Conservation (phyloP, 83 land plant species). For the Isoetes engelmannii region DNA sequence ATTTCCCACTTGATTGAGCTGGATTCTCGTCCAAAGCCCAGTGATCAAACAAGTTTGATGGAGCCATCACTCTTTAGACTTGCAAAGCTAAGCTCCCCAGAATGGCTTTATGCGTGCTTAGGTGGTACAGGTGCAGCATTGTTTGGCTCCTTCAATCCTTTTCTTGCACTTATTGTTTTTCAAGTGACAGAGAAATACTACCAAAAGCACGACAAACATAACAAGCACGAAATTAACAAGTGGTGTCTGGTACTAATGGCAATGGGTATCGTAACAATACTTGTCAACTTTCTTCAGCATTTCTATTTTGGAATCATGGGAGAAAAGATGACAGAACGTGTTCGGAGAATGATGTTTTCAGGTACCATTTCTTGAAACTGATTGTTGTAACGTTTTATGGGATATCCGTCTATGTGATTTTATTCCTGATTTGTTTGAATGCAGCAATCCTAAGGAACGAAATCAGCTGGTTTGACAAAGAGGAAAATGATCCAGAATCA, state of each 20-base stretch:
- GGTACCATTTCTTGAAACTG: not conserved
- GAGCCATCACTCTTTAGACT: not conserved
- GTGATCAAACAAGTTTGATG: no score
- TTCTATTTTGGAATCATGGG: constrained; percentile 12
- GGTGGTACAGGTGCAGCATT: constrained; percentile 42
- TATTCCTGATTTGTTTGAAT: no score
- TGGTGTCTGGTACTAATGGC: constrained; percentile 1
- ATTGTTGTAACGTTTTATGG: no score
- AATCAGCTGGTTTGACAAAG: constrained; percentile 9
- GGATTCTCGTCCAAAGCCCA: not conserved
- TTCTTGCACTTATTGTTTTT: constrained; percentile 18
- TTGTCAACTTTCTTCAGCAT: constrained; percentile 8
- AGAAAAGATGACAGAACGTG: constrained; percentile 10
- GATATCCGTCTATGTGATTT: no score
- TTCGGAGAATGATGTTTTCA: constrained; percentile 8
- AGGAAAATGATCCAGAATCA: not conserved
- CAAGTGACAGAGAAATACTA: constrained; percentile 3
- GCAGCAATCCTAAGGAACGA: constrained; percentile 8
- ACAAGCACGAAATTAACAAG: not conserved
- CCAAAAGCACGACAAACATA: not conserved
- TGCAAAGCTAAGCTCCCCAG: not conserved
- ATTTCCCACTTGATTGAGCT: constrained; percentile 3
- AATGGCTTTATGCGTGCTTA: constrained; percentile 5
- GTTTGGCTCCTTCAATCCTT: constrained; percentile 42
- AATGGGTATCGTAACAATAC: not conserved